Base-by-base conservation (phyloP, 768 basidiomycete genomes). In the Boletus rufocinnamomeus region DNA sequence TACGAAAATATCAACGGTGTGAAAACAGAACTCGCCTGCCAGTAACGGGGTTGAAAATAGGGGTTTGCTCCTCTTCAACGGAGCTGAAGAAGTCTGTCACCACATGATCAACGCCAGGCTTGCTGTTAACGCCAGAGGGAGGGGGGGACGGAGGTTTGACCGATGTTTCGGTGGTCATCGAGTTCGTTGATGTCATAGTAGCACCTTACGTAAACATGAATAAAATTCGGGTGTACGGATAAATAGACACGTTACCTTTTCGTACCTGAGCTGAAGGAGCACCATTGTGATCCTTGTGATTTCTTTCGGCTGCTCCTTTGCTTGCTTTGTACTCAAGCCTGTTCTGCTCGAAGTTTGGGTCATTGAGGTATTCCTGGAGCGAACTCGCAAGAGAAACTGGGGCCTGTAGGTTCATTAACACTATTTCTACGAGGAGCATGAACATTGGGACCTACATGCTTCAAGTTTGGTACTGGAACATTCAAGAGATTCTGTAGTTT, bases 291-390 rank as follows among this genome's bases (percentile, higher is more conserved):
- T 52, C 59, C 35, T 57, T 61, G 0, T 56, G 16, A 27, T 65
- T 71, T 41, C 71, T 71, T 52, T 91, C 90, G 3, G 82, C 81
- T 4, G 83, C 79, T 6, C 80, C 82, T 73, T 91, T 92, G 71
- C 86, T 93, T 25, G 86, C 79, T 74, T 83, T 94, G 76, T 99
- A 98, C 68, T 98, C 97, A 10, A 89, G 77, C 60, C 96, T 78
- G 73, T 98, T 98, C 74, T 92, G 87, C 72, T 98, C 97, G 65
- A 99, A 99, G 68, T 94, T 94, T 25, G 95, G 91, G 73, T 99
- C 97, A 56, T 93, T 87, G 51, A 99, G 80, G 70, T 98, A 99
- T 68, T 98, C 96, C 70, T 98, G 91, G 32, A 99, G 81, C 21
- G 97, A 86, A 37, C 88, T 87, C 7, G 91, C 96, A n/a, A 99